Evolutionary conservation across 352 stramenopile species (phyloP), one percentile per base, ranked within the genome.

Genomic region (Phytophthora capsici): DNA sequence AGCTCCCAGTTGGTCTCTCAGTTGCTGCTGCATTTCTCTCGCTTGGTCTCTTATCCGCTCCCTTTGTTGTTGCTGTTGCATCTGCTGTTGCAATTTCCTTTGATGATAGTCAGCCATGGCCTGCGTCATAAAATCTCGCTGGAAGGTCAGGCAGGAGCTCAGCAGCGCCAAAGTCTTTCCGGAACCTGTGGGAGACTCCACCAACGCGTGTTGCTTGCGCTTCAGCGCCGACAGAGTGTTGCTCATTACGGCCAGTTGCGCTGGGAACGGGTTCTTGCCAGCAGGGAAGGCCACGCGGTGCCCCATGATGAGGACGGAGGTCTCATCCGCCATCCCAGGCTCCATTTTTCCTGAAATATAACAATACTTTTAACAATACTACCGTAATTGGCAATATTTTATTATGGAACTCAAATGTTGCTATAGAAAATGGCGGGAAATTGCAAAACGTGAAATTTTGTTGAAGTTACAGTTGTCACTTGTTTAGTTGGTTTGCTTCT

Each of bases 201-300:
- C 64, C 44, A 95, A 66, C 47, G 87, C 87, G 50, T 95, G 89
- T 57, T 94, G 82, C 6, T 75, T 41, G 23, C 63, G 82, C 63
- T 93, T 91, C 49, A 95, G 73, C 41, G 87, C 86, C 36, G 84
- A 32, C 48, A 95, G 63, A 41, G 89, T 84, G 51, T 88, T 93
- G 73, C 75, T 92, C 87, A 95, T 95, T 26, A 95, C 86, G 0
- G 85, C 86, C 47, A 95, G 54, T 60, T 95, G 86, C n/a, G 86
- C 83, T 12, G 86, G 85, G 59, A 95, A 95, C 37, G 86, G 86
- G 41, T 60, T 78, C 73, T 93, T 95, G 37, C 83, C 86, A 6
- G 67, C 69, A 0, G 86, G 84, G 57, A 95, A 95, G 34, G 67
- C 79, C 25, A 95, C 86, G 44, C 72, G 73, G 66, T 93, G 89